phyloP scores from a whole-genome alignment of 1,284 basidiomycete species.

The Tylopilus microsporus region DNA sequence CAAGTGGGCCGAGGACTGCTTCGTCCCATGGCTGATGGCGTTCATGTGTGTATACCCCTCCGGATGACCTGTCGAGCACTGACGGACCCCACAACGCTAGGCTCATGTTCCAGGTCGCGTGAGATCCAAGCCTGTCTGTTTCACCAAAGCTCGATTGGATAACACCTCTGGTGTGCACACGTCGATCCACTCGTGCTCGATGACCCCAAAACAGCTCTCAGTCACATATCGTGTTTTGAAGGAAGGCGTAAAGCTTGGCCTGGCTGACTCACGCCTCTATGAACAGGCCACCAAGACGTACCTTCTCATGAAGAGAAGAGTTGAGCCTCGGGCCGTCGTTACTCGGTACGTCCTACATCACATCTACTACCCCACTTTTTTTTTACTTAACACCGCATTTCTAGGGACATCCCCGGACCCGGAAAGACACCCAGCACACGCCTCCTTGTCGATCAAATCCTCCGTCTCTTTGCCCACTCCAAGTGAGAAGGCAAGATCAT shows the following conservation, averaged over 20 bases:
- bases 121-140: too few relatives aligned
- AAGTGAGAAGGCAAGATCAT: slow-evolving; percentile 70
- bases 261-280: slow-evolving; percentile 66
- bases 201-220: too few relatives aligned
- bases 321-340: slow-evolving; percentile 77
- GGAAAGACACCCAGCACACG: slow-evolving; percentile 78
- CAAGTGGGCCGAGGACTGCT: too few relatives aligned
- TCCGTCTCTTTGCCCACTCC: slow-evolving; percentile 76
- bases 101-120: too few relatives aligned
- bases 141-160: too few relatives aligned
- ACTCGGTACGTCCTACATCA: slow-evolving; percentile 56
- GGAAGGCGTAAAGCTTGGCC: slow-evolving; percentile 40
- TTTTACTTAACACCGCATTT: slow-evolving; percentile 11
- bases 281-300: slow-evolving; percentile 57
- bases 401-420: slow-evolving; percentile 83
- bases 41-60: too few relatives aligned
- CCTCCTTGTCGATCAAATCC: slow-evolving; percentile 75
- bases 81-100: too few relatives aligned
- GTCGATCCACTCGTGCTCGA: too few relatives aligned
- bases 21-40: too few relatives aligned
- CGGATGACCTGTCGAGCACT: too few relatives aligned
- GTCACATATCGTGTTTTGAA: too few relatives aligned
- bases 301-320: slow-evolving; percentile 66
- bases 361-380: slow-evolving; percentile 3
- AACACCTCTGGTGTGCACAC: too few relatives aligned